Percentiles rank a stretch among this genome's conserved stretches.
phyloP scores from a whole-genome alignment of 495 filamentous ascomycete species.

The Diplogelasinospora grovesii region DNA sequence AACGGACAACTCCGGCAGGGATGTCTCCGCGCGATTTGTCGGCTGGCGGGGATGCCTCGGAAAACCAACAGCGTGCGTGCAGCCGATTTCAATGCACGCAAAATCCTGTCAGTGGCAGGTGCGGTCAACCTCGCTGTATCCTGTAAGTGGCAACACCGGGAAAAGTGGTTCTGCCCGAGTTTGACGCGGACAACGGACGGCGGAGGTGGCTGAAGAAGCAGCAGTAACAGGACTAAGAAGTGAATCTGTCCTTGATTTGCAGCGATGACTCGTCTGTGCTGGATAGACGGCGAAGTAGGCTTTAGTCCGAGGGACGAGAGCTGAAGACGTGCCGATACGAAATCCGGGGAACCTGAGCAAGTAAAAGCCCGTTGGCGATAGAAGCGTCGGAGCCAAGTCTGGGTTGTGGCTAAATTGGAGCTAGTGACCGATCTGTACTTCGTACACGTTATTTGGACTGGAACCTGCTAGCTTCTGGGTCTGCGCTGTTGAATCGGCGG shows the following conservation, averaged over 20 bases:
- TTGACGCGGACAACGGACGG: conserved; percentile 8
- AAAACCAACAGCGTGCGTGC: not conserved
- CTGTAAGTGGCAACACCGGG: not conserved
- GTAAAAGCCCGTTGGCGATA: no score
- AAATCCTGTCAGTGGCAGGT: not conserved
- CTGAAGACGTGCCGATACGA: no score
- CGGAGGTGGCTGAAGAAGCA: not conserved
- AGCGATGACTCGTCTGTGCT: conserved; percentile 10
- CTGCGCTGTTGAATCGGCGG: no score
- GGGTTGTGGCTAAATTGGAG: no score
- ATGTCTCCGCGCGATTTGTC: not conserved
- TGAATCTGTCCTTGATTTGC: conserved; percentile 9
- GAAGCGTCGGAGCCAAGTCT: no score
- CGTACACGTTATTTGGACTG: no score
- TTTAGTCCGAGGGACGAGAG: not conserved
- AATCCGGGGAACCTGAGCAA: no score
- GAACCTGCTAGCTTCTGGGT: no score
- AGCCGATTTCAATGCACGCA: not conserved
- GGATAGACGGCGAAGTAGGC: conserved; percentile 1
- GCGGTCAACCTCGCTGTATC: not conserved
- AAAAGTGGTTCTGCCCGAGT: conserved; percentile 4
- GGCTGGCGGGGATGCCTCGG: conserved; percentile 15
- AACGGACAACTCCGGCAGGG: conserved; percentile 13
- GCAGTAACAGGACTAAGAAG: conserved; percentile 7
- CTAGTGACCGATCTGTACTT: no score